A percentile compares a stretch with the other conserved stretches of the same genome.
Evolutionary conservation across 164 flowering plant genomes (phyloP).

Genomic region (Pachysandra terminalis): DNA sequence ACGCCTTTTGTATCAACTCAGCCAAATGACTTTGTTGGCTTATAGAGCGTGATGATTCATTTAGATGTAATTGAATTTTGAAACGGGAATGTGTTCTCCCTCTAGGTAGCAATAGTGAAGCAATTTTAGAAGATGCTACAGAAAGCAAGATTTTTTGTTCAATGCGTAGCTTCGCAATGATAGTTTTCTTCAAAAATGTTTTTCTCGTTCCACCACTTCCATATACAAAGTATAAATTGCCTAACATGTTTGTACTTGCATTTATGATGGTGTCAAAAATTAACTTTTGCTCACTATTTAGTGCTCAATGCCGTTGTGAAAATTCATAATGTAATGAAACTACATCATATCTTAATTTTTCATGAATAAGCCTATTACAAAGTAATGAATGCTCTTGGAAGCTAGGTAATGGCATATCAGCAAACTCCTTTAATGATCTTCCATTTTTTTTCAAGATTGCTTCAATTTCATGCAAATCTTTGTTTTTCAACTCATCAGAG

Average conservation of each 20-base stretch:
- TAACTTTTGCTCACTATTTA: not conserved
- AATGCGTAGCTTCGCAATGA: not conserved
- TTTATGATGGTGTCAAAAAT: not conserved
- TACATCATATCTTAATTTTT: not conserved
- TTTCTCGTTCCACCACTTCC: not conserved
- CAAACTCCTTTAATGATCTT: not conserved
- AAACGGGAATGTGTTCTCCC: not conserved
- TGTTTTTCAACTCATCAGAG: not conserved
- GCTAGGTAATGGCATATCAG: too few relatives aligned
- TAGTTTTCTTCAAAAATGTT: not conserved
- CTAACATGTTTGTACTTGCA: not conserved
- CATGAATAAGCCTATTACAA: too few relatives aligned
- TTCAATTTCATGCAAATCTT: not conserved
- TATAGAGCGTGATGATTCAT: too few relatives aligned
- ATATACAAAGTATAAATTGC: not conserved
- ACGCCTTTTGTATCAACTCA: not conserved
- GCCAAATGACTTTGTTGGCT: too few relatives aligned
- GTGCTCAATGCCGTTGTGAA: too few relatives aligned
- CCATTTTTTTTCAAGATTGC: not conserved
- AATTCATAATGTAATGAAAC: not conserved
- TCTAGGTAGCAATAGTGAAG: not conserved
- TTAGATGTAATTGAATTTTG: not conserved
- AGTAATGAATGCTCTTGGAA: not conserved
- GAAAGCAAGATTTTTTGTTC: not conserved
- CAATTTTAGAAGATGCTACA: not conserved